Evolutionary conservation across 2,329 filamentous ascomycete genomes (phyloP).

Genomic region (Ceratocystis cubensis): DNA sequence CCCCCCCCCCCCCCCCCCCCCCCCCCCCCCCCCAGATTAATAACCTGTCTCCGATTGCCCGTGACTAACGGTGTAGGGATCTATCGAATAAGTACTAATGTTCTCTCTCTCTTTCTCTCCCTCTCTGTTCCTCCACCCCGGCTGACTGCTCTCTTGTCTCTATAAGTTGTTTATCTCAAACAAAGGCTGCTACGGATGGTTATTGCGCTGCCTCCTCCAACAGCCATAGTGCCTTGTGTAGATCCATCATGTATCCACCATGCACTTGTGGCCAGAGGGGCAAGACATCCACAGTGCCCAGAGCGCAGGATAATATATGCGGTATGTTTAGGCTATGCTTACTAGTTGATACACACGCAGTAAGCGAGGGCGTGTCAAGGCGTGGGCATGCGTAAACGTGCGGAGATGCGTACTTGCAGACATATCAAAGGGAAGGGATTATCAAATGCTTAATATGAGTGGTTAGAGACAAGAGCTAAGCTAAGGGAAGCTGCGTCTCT

Average conservation of each 20-base stretch:
- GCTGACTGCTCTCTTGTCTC: conserved; percentile 2
- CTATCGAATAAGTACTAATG: not conserved
- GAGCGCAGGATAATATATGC: not conserved
- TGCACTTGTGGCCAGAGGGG: not conserved
- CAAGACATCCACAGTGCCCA: not conserved
- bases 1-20: not conserved
- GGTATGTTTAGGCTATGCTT: conserved; percentile 5
- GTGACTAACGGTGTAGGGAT: not conserved
- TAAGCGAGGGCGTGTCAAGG: not conserved
- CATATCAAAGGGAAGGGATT: not conserved
- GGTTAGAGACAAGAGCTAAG: not conserved
- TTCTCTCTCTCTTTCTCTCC: not conserved
- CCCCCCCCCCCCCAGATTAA: not conserved
- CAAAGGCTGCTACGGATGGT: not conserved
- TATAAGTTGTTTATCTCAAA: conserved; percentile 1
- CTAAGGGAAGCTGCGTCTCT: not conserved
- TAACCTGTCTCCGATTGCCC: not conserved
- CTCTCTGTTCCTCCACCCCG: not conserved
- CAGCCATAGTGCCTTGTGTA: not conserved
- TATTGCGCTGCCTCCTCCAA: not conserved
- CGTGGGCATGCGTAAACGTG: no score
- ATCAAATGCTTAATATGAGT: no score
- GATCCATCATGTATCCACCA: not conserved
- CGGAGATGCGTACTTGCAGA: no score
- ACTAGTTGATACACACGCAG: not conserved